Percentiles rank a stretch among this genome's conserved stretches.
Evolutionary conservation across 345 rosid genomes (phyloP).

Genomic region (Erucastrum elatum): DNA sequence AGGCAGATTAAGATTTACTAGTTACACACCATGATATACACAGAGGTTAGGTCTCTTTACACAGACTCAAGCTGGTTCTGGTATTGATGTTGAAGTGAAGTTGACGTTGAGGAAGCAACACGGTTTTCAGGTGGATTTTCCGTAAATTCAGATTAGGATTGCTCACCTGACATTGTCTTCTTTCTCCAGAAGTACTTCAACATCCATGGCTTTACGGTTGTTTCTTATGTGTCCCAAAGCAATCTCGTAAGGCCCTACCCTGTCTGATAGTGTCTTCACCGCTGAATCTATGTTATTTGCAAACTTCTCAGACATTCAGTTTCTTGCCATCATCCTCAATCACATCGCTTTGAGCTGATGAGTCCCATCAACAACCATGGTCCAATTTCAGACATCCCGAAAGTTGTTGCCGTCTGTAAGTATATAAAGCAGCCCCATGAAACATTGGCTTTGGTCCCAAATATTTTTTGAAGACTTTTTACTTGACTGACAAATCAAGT

Average conservation of each 20-base stretch:
- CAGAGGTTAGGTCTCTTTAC: conserved; percentile 1
- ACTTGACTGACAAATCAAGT: neutral
- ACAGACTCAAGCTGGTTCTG: conserved; percentile 40
- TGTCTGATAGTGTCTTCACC: conserved; percentile 44
- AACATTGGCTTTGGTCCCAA: too few species aligned
- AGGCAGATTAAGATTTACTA: conserved; percentile 2
- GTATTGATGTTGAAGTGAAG: conserved; percentile 26
- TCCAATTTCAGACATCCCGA: conserved; percentile 95
- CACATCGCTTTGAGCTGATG: too few species aligned
- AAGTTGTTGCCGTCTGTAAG: conserved; percentile 86
- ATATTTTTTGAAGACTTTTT: too few species aligned
- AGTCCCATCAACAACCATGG: conserved; percentile 91
- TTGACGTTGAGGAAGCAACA: too few species aligned
- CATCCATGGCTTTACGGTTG: conserved; percentile 94
- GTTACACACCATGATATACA: conserved; percentile 27
- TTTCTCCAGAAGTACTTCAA: conserved; percentile 84
- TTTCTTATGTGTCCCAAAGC: conserved; percentile 71
- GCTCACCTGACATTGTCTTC: conserved; percentile 53
- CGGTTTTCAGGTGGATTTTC: too few species aligned
- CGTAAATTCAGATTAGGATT: too few species aligned
- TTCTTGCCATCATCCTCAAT: too few species aligned
- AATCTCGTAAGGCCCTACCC: conserved; percentile 58
- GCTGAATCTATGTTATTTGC: conserved; percentile 85
- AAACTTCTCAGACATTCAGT: conserved; percentile 52
- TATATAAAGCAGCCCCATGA: neutral